Conservation (phyloP, 176 grass and related monocot species). For the Carex pumila region DNA sequence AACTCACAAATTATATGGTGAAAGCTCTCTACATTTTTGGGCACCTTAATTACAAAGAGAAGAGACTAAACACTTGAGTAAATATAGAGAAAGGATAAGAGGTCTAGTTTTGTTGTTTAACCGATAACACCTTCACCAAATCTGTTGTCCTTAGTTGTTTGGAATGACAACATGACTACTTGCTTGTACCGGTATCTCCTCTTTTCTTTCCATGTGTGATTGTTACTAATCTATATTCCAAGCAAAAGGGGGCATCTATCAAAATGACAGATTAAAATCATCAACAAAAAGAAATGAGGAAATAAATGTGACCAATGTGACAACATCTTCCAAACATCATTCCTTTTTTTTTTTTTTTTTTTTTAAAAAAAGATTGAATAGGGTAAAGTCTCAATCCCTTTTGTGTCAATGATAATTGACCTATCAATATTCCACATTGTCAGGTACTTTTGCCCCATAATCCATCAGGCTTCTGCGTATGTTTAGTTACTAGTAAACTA, state of each 20-base stretch:
- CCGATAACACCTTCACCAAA: conserved; percentile 15
- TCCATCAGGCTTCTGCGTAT: too few relatives aligned
- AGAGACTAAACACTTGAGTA: not conserved
- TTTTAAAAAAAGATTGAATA: too few relatives aligned
- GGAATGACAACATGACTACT: conserved; percentile 16
- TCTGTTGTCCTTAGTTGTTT: not conserved
- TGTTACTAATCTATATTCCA: not conserved
- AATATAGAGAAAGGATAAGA: not conserved
- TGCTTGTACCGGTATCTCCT: not conserved
- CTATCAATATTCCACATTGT: too few relatives aligned
- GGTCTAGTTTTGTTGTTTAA: not conserved
- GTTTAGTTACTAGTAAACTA: too few relatives aligned
- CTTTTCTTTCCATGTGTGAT: not conserved
- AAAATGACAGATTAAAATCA: not conserved
- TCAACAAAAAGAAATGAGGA: not conserved
- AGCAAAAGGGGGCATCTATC: not conserved
- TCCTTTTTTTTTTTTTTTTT: not conserved
- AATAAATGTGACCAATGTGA: not conserved
- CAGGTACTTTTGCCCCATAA: too few relatives aligned
- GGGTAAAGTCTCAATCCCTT: too few relatives aligned
- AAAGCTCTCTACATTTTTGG: conserved; percentile 3
- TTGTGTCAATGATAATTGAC: too few relatives aligned
- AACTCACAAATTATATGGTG: not conserved
- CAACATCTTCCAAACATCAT: not conserved
- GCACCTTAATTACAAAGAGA: not conserved